phyloP scores from a whole-genome alignment of 306 rosid species.

The Myrica gale region DNA sequence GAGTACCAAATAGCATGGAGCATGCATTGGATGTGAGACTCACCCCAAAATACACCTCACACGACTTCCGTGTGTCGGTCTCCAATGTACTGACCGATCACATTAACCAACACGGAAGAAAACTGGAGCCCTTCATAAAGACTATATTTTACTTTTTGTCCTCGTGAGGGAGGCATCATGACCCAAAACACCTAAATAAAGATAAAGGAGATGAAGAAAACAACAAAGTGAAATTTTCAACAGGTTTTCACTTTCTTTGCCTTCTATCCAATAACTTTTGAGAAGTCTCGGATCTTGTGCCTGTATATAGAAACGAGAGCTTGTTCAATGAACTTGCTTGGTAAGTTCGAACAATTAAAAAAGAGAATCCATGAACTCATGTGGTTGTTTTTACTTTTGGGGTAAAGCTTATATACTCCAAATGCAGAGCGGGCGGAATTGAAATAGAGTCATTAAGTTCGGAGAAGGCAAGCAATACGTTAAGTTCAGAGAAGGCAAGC shows the following conservation, averaged over 20 bases:
- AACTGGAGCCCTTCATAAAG: background rate
- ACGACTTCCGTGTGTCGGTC: constrained; percentile 46
- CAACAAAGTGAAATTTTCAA: background rate
- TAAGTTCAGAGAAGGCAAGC: too few species aligned
- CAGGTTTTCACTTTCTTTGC: background rate
- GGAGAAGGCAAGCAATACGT: too few species aligned
- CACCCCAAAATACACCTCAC: constrained; percentile 31
- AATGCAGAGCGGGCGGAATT: too few species aligned
- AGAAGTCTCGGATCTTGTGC: too few species aligned
- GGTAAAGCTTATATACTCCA: too few species aligned
- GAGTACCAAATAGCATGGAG: constrained; percentile 9
- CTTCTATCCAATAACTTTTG: background rate
- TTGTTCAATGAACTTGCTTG: too few species aligned
- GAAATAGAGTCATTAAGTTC: too few species aligned
- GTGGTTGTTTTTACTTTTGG: too few species aligned
- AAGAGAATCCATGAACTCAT: too few species aligned
- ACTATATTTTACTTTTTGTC: background rate
- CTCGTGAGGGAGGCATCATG: background rate
- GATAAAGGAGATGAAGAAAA: background rate
- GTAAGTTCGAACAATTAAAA: too few species aligned
- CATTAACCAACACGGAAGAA: constrained; percentile 14
- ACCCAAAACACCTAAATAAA: background rate
- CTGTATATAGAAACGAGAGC: too few species aligned
- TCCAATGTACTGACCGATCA: constrained; percentile 31
- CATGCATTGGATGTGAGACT: constrained; percentile 27